Percentiles rank a stretch among this genome's conserved stretches.
Evolutionary conservation across 2,329 filamentous ascomycete species (phyloP).

Genomic region (Venturia nashicola): DNA sequence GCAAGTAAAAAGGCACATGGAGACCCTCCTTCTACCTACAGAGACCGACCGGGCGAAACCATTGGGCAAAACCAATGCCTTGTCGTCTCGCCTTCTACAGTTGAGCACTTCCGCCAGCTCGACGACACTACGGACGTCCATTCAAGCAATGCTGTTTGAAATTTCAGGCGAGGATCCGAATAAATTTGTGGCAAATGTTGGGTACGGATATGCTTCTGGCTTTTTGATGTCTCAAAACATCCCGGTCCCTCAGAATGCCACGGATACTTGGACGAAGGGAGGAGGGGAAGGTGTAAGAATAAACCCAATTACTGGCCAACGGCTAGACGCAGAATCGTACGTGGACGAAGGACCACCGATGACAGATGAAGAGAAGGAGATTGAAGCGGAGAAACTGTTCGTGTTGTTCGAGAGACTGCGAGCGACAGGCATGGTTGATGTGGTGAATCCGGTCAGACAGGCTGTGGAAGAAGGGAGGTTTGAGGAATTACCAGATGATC

Average conservation of each 20-base stretch:
- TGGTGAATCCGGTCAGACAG: slow-evolving; percentile 66
- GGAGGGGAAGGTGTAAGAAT: slow-evolving; percentile 30
- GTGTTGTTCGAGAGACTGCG: slow-evolving; percentile 82
- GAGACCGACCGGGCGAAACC: slow-evolving; percentile 64
- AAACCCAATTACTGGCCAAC: slow-evolving; percentile 83
- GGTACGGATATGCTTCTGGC: slow-evolving; percentile 86
- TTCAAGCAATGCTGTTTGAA: slow-evolving; percentile 74
- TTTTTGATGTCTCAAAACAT: slow-evolving; percentile 81
- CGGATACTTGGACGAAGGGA: slow-evolving; percentile 34
- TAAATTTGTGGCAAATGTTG: slow-evolving; percentile 79
- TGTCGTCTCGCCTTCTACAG: slow-evolving; percentile 65
- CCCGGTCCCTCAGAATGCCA: slow-evolving; percentile 54
- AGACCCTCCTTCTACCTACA: slow-evolving; percentile 58
- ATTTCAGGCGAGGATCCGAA: slow-evolving; percentile 70
- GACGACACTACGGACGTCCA: slow-evolving; percentile 58
- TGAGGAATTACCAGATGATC: slow-evolving; percentile 44
- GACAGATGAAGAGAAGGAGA: slow-evolving; percentile 83
- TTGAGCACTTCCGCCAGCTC: slow-evolving; percentile 63
- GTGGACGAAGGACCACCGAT: slow-evolving; percentile 53
- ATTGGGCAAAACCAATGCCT: slow-evolving; percentile 60
- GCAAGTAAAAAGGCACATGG: slow-evolving; percentile 49
- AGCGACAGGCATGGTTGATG: slow-evolving; percentile 61
- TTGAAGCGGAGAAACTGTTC: slow-evolving; percentile 80
- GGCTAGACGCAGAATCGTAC: slow-evolving; percentile 59
- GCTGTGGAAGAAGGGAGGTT: slow-evolving; percentile 59